A percentile compares a stretch with the other conserved stretches of the same genome.
phyloP scores from a whole-genome alignment of 371 early-diverging fungal species.

The Syncephalastrum racemosum region DNA sequence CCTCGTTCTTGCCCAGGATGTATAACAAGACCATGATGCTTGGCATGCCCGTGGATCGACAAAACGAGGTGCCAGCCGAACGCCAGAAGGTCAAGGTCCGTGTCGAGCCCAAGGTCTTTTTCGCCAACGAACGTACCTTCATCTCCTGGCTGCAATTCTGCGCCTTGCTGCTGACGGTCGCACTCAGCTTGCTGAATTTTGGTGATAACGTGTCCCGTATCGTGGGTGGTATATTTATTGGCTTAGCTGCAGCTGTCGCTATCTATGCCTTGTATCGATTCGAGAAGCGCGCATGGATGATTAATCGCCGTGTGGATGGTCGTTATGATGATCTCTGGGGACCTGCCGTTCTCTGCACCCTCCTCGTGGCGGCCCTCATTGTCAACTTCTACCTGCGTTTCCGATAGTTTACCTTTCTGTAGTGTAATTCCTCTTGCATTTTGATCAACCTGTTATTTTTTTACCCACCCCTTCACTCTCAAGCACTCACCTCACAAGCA shows the following conservation, averaged over 20 bases:
- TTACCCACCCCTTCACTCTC: background rate
- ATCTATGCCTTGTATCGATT: conserved; percentile 89
- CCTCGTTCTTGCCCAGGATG: too few relatives aligned
- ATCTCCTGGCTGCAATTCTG: conserved; percentile 88
- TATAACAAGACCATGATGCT: background rate
- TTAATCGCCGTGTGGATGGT: conserved; percentile 53
- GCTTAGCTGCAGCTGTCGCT: conserved; percentile 76
- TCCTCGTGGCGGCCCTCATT: conserved; percentile 64
- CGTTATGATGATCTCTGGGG: conserved; percentile 67
- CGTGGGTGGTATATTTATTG: conserved; percentile 77
- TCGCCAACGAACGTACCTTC: conserved; percentile 99
- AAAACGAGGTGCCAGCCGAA: conserved; percentile 1
- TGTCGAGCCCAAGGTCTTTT: conserved; percentile 99
- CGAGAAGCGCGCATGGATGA: conserved; percentile 84
- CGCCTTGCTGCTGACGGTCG: conserved; percentile 74
- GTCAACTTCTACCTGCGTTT: conserved; percentile 49
- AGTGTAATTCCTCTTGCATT: conserved; percentile 2
- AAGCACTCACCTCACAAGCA: background rate
- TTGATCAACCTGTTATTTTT: conserved; percentile 1
- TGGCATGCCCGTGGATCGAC: conserved; percentile 9
- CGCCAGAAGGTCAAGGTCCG: conserved; percentile 56
- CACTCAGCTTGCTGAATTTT: conserved; percentile 88
- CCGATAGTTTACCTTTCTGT: conserved; percentile 8
- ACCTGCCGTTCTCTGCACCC: conserved; percentile 86
- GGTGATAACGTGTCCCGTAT: conserved; percentile 71